Conservation (phyloP, 257 asterid species). For the Solanum ossicruentum region DNA sequence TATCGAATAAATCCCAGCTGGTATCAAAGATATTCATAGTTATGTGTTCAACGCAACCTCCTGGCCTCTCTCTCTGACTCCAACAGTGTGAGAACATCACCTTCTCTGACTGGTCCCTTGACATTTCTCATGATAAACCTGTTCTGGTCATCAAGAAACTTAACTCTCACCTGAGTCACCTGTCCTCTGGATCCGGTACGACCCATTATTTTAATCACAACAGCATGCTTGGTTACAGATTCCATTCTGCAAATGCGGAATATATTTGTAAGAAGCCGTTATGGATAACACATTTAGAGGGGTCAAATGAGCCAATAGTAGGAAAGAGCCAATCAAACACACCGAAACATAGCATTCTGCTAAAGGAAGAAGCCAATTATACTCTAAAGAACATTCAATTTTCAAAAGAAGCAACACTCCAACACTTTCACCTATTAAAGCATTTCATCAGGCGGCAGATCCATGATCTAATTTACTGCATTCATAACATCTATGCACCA, state of each 20-base stretch:
- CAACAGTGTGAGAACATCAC: conserved; percentile 18
- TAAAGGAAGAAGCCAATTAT: neutral
- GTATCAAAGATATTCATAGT: neutral
- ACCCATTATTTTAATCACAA: conserved; percentile 18
- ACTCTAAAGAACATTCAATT: neutral
- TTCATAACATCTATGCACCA: neutral
- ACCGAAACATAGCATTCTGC: no score
- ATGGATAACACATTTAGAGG: neutral
- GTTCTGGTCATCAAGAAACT: conserved; percentile 18
- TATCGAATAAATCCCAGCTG: neutral
- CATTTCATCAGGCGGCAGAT: neutral
- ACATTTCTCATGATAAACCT: conserved; percentile 22
- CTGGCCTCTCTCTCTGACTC: conserved; percentile 26
- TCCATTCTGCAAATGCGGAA: conserved; percentile 1
- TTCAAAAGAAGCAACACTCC: neutral
- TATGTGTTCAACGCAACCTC: conserved; percentile 12
- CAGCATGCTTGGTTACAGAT: conserved; percentile 15
- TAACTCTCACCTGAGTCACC: conserved; percentile 22
- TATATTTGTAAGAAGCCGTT: neutral
- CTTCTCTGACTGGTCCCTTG: conserved; percentile 26
- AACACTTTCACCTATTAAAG: neutral
- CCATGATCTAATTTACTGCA: neutral
- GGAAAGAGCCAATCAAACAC: neutral
- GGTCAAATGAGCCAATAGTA: neutral
- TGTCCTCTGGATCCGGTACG: conserved; percentile 18